Evolutionary conservation across 1,284 basidiomycete genomes (phyloP), one percentile per base, ranked within the genome.

Genomic region (Anthracocystis walkeri): DNA sequence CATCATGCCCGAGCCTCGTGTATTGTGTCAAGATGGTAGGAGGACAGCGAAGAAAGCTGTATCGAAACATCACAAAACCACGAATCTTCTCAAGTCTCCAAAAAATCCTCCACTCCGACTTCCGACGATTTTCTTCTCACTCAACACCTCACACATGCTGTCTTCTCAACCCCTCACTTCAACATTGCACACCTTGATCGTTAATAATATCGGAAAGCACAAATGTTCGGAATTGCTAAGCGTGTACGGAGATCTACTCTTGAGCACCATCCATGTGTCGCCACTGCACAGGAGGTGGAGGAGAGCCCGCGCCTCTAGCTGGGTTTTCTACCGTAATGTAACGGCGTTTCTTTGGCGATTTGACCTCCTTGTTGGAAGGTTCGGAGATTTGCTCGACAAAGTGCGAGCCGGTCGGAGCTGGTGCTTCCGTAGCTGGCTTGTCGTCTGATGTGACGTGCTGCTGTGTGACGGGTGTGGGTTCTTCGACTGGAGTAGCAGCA

Each of bases 231-330:
- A 21, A 11, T 23, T 18, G 21, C 12, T 4, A 14, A 38, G 4
- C 7, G 23, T 14, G 12, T 29, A 33, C n/a, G 16, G 21, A 44
- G 42, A 44, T 46, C 53, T 67, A 60, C 53, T 54, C 35, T 27
- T 51, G 25, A 10, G 33, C 1, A 4, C 20, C 52, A 3, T 48
- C 35, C 6, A 16, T 35, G 10, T 67, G 48, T 21, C 73, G 48
- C 75, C 75, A 77, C 58, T 77, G 75, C 5, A 74, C 65, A 14
- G 76, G 68, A 6, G 67, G 59, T 0, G 67, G 67, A 16, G 73
- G 54, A 20, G 58, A 54, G 14, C 73, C 68, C 0, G 76, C 58
- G 25, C 67, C 72, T 40, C 73, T 38, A 7, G 52, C n/a, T 4
- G 76, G 73, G 38, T 78, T 75, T 44, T 78, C 73, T 6, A 78